These are phyloP conservation scores for Rosa chinensis DNA, from an alignment of 306 rosid species.

Conservation along the genomic window DNA sequence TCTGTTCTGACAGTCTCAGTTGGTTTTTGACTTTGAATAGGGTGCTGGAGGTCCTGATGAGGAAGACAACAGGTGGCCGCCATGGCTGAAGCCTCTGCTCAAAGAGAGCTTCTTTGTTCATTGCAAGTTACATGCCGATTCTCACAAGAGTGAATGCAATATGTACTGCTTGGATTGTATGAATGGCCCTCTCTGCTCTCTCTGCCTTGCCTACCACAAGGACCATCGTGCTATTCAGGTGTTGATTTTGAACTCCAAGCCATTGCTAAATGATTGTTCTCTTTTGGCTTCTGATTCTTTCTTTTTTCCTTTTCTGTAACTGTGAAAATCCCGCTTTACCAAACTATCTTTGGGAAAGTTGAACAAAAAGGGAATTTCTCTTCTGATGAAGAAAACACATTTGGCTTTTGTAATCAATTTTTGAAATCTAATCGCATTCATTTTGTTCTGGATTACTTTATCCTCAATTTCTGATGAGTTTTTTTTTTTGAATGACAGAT, in stretches of 20 bases:
- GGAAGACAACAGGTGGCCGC: constrained; percentile 91
- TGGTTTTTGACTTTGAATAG: constrained; percentile 35
- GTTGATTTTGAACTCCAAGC: not conserved
- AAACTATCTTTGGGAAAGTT: not conserved
- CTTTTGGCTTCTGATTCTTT: constrained; percentile 1
- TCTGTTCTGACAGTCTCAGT: not conserved
- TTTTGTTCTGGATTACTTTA: not conserved
- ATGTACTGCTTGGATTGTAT: constrained; percentile 98
- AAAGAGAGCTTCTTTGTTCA: constrained; percentile 86
- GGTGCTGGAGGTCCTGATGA: constrained; percentile 96
- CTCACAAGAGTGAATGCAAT: constrained; percentile 96
- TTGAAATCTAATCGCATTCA: not conserved
- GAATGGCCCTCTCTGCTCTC: constrained; percentile 92
- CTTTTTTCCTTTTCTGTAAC: constrained; percentile 15
- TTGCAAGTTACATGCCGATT: constrained; percentile 85
- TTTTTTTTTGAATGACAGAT: constrained; percentile 49
- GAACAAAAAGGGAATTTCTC: not conserved
- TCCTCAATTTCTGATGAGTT: not conserved
- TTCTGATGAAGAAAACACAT: not conserved
- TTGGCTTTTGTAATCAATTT: not conserved
- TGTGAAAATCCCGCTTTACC: not conserved
- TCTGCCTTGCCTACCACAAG: constrained; percentile 74
- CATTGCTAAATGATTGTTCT: not conserved
- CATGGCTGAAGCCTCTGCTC: constrained; percentile 94
- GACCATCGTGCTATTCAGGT: constrained; percentile 97